These are phyloP conservation scores for Pistacia integerrima DNA, from an alignment of 345 rosid species.

Conservation along the genomic window DNA sequence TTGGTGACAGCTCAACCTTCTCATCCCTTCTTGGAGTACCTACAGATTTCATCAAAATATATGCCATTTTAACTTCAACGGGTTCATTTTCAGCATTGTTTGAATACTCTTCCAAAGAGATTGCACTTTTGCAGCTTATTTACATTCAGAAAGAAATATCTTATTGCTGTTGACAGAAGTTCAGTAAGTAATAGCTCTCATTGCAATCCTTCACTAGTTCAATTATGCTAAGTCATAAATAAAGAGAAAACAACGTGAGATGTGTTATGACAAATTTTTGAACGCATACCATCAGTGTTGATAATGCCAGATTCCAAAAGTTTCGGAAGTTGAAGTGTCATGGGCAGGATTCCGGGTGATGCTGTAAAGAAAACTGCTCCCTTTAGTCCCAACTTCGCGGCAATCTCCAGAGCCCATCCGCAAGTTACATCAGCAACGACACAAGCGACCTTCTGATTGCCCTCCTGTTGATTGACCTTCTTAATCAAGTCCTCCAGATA, in stretches of 20 bases:
- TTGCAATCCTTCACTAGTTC: too few relatives aligned
- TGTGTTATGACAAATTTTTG: not conserved
- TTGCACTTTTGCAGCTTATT: too few relatives aligned
- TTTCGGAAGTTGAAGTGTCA: constrained; percentile 20
- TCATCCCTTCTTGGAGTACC: constrained; percentile 10
- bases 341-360: constrained; percentile 22
- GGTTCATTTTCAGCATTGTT: not conserved
- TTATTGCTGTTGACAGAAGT: too few relatives aligned
- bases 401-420: constrained; percentile 30
- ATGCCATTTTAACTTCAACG: not conserved
- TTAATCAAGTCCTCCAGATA: constrained; percentile 25
- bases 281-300: constrained; percentile 17
- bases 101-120: not conserved
- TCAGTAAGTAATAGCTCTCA: too few relatives aligned
- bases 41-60: not conserved
- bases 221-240: not conserved
- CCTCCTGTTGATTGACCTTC: constrained; percentile 14
- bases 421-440: constrained; percentile 22
- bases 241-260: not conserved
- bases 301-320: constrained; percentile 31
- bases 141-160: too few relatives aligned
- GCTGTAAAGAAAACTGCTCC: constrained; percentile 8
- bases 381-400: constrained; percentile 22
- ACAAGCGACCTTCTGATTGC: constrained; percentile 19
- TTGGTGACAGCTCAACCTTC: constrained; percentile 14